These are phyloP conservation scores for Quercus glauca DNA, from an alignment of 306 rosid species.

Conservation along the genomic window DNA sequence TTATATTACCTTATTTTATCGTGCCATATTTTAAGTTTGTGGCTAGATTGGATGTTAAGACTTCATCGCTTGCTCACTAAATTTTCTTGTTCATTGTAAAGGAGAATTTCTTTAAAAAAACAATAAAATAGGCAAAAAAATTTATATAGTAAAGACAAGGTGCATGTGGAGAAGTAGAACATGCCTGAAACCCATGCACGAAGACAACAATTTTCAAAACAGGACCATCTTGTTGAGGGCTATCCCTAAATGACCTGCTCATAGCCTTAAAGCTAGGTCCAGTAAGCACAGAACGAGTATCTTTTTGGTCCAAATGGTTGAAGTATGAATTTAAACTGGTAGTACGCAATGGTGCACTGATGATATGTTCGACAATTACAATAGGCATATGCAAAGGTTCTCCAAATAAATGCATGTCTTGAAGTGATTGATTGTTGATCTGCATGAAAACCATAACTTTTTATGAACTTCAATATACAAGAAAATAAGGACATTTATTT, in stretches of 20 bases:
- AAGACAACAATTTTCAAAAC: constrained; percentile 81
- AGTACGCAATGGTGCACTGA: constrained; percentile 71
- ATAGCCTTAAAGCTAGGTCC: constrained; percentile 29
- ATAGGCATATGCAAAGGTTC: constrained; percentile 73
- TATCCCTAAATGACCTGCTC: constrained; percentile 29
- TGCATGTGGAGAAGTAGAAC: constrained; percentile 23
- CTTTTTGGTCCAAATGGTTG: constrained; percentile 42
- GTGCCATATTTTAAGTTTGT: too few species aligned
- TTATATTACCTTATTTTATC: too few species aligned
- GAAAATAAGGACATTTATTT: constrained; percentile 12
- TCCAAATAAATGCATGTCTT: constrained; percentile 88
- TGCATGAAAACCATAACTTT: constrained; percentile 27
- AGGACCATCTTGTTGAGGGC: constrained; percentile 41
- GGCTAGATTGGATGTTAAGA: too few species aligned
- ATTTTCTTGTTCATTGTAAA: too few species aligned
- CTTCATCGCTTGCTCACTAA: too few species aligned
- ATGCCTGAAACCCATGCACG: constrained; percentile 99
- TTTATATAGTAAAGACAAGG: background rate
- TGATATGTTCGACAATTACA: constrained; percentile 78
- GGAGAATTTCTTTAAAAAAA: background rate
- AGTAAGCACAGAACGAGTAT: constrained; percentile 26
- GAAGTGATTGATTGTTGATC: constrained; percentile 80
- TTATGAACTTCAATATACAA: background rate
- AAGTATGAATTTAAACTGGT: constrained; percentile 63
- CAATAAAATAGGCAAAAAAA: background rate